Conservation (phyloP, 345 rosid species). For the Barbarea vulgaris region DNA sequence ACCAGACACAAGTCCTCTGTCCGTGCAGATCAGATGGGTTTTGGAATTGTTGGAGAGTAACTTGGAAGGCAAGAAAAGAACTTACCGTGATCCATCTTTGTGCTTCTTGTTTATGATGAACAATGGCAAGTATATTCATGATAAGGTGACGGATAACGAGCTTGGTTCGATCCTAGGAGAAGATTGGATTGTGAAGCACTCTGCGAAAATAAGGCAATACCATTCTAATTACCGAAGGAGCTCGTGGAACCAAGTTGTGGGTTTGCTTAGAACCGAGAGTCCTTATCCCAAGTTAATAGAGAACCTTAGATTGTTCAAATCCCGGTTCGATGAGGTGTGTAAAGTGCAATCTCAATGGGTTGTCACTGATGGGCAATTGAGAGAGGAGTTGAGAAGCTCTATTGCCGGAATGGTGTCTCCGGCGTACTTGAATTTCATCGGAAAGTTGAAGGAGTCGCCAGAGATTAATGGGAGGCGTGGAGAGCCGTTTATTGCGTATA, state of each 20-base stretch:
- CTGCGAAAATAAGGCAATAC: constrained; percentile 65
- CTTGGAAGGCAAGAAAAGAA: constrained; percentile 76
- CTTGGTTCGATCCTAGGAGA: constrained; percentile 69
- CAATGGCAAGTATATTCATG: constrained; percentile 77
- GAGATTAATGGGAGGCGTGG: constrained; percentile 57
- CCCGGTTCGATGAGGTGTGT: constrained; percentile 54
- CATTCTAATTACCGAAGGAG: constrained; percentile 58
- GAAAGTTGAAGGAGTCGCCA: constrained; percentile 50
- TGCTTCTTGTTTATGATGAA: constrained; percentile 82
- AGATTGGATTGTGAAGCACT: constrained; percentile 79
- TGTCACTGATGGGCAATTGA: constrained; percentile 57
- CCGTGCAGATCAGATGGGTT: constrained; percentile 75
- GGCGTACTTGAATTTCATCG: constrained; percentile 51
- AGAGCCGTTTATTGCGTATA: constrained; percentile 47
- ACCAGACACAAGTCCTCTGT: constrained; percentile 53
- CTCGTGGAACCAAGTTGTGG: constrained; percentile 74
- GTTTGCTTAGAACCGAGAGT: constrained; percentile 50
- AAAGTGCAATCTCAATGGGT: constrained; percentile 56
- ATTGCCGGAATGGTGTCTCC: constrained; percentile 54
- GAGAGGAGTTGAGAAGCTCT: constrained; percentile 59
- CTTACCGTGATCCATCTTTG: constrained; percentile 64
- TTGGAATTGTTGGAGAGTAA: constrained; percentile 90
- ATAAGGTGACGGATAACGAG: constrained; percentile 70
- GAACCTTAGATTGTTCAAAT: constrained; percentile 57
- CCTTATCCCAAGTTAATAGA: constrained; percentile 44